Base-by-base conservation (phyloP, 2,329 filamentous ascomycete species). In the Aciculosporium take region DNA sequence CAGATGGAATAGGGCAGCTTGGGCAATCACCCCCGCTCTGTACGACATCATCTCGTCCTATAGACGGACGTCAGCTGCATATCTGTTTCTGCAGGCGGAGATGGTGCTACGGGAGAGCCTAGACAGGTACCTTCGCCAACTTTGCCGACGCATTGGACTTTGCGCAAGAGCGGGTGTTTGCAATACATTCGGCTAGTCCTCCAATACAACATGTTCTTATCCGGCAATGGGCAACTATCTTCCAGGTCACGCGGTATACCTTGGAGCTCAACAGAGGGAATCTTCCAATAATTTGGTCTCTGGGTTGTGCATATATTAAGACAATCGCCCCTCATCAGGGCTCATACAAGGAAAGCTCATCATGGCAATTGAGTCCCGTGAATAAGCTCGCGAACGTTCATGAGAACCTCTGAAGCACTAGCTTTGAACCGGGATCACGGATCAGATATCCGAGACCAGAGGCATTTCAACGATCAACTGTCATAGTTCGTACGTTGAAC, bases 71-170 rank as follows among this genome's bases (percentile, higher is more conserved):
- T 15, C 39, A 34, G n/a, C 39, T 35, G 31, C 32, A 35, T 24
- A 40, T 40, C 39, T 17, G 39, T 25, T 40, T 34, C 39, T 40
- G 39, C 31, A 40, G 30, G 39, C 39, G 30, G 39, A 35, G 31
- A 40, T 40, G 24, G 39, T 40, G 39, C 31, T 21, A 40, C 39
- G 6, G 5, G 15, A 9, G 31, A 28, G 39, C 30, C 31, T 23
- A 27, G 15, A 7, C 34, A 37, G 15, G 34, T 37, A 20, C 13
- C 17, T 9, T 40, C 24, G 31, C 15, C 31, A 34, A 9, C 6
- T 18, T 27, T 7, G 10, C 37, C 31, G 20, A 35, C 18, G 18
- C 24, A n/a, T 35, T 24, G 13, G 31, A 18, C 32, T 40, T 28
- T n/a, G 15, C 32, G 39, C 23, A 28, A 35, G 20, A 35, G 15